Percentiles rank a stretch among this genome's conserved stretches.
Conservation (phyloP, 768 basidiomycete species). For the Kwoniella dendrophila region DNA sequence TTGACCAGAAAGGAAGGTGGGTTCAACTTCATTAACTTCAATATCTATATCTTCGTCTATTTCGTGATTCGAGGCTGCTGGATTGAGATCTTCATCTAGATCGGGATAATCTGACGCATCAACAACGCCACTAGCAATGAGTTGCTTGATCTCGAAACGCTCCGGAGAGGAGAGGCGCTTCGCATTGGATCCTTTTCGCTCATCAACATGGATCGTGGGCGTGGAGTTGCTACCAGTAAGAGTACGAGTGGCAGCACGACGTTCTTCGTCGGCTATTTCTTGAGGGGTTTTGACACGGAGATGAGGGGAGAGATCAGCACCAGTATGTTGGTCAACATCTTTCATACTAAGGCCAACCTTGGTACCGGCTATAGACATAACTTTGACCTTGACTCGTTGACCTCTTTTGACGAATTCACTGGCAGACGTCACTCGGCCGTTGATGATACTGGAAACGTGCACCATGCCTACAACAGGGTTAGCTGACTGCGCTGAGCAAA, state of each 20-base stretch:
- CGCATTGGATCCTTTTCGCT: constrained; percentile 63
- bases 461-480: constrained; percentile 73
- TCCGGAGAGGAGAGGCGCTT: constrained; percentile 93
- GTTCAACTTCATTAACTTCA: constrained; percentile 94
- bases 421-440: constrained; percentile 78
- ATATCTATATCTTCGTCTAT: constrained; percentile 97
- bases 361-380: constrained; percentile 84
- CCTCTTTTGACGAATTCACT: constrained; percentile 81
- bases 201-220: constrained; percentile 62
- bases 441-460: constrained; percentile 89
- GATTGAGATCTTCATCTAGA: constrained; percentile 52
- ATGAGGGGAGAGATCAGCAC: constrained; percentile 90
- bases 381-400: constrained; percentile 90
- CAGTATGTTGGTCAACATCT: constrained; percentile 89
- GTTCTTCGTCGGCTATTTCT: constrained; percentile 80
- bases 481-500: not conserved
- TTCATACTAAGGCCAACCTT: constrained; percentile 92
- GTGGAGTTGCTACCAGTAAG: constrained; percentile 85
- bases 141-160: constrained; percentile 98
- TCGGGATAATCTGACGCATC: constrained; percentile 73
- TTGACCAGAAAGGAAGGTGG: constrained; percentile 92
- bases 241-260: constrained; percentile 62
- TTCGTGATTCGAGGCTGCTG: constrained; percentile 64
- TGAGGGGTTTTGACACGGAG: constrained; percentile 91
- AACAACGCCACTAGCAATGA: constrained; percentile 91